Percentiles rank a stretch among this genome's conserved stretches.
Evolutionary conservation across 306 rosid genomes (phyloP).

Genomic region (Quercus rubra): DNA sequence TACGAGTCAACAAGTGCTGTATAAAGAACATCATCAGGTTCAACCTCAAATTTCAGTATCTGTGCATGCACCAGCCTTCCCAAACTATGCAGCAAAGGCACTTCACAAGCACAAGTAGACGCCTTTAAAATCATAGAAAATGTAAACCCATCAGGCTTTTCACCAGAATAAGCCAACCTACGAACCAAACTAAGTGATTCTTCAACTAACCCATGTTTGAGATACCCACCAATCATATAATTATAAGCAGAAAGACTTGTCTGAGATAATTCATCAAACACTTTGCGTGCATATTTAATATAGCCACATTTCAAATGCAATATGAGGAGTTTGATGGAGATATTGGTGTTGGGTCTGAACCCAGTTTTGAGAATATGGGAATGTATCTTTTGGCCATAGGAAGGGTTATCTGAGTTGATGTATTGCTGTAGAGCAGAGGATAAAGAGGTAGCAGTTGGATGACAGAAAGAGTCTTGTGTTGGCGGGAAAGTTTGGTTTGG

Average conservation of each 20-base stretch:
- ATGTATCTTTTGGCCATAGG: constrained; percentile 73
- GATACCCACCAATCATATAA: constrained; percentile 65
- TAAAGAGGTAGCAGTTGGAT: constrained; percentile 24
- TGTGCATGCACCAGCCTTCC: constrained; percentile 74
- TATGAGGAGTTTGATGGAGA: constrained; percentile 76
- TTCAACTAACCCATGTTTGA: constrained; percentile 51
- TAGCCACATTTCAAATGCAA: constrained; percentile 56
- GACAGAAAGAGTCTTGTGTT: constrained; percentile 26
- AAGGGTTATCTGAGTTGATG: constrained; percentile 73
- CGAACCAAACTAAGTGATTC: constrained; percentile 53
- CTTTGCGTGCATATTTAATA: constrained; percentile 60
- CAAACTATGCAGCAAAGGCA: constrained; percentile 27
- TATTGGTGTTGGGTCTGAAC: constrained; percentile 56
- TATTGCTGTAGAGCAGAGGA: constrained; percentile 54
- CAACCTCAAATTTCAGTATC: constrained; percentile 52
- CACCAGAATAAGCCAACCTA: constrained; percentile 49
- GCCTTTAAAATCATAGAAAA: constrained; percentile 78
- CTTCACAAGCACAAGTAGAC: constrained; percentile 41
- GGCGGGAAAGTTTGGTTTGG: constrained; percentile 14
- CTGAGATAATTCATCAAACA: constrained; percentile 64
- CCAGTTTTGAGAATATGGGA: constrained; percentile 77
- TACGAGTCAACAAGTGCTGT: constrained; percentile 77
- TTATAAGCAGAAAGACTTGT: constrained; percentile 73
- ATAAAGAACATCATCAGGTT: constrained; percentile 68
- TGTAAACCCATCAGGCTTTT: constrained; percentile 72